Evolutionary conservation across 495 filamentous ascomycete species (phyloP).

Genomic region (Bacidia rubella): DNA sequence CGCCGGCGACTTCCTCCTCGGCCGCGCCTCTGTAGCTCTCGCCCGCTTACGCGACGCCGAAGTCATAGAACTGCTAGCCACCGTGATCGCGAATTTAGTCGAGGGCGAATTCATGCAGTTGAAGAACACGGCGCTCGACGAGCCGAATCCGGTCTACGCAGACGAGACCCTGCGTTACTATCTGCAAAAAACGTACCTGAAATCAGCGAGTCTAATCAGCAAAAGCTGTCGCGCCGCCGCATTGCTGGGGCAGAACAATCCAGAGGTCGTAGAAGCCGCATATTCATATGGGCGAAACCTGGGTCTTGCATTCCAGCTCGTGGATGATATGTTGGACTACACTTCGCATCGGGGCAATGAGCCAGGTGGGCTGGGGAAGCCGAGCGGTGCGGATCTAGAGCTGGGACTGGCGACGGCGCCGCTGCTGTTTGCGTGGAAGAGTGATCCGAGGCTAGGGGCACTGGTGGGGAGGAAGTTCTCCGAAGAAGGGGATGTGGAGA

Average conservation of each 20-base stretch:
- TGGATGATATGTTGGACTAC: slow-evolving; percentile 97
- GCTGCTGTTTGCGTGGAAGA: slow-evolving; percentile 90
- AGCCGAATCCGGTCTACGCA: slow-evolving; percentile 65
- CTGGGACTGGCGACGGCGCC: slow-evolving; percentile 93
- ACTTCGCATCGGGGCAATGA: slow-evolving; percentile 51
- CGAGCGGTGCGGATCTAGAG: slow-evolving; percentile 86
- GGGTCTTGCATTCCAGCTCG: slow-evolving; percentile 92
- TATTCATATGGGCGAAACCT: slow-evolving; percentile 87
- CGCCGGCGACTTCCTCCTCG: slow-evolving; percentile 87
- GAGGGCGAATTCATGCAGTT: slow-evolving; percentile 99
- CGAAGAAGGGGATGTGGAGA: slow-evolving; percentile 67
- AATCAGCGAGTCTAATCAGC: slow-evolving; percentile 87
- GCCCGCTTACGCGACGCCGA: slow-evolving; percentile 84
- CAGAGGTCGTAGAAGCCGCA: slow-evolving; percentile 73
- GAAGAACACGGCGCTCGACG: slow-evolving; percentile 85
- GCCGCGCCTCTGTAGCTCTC: slow-evolving; percentile 83
- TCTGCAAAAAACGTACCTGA: slow-evolving; percentile 97
- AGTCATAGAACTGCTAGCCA: slow-evolving; percentile 86
- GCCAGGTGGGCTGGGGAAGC: slow-evolving; percentile 72
- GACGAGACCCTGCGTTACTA: slow-evolving; percentile 86
- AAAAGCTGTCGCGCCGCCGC: slow-evolving; percentile 89
- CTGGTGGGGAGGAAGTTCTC: slow-evolving; percentile 87
- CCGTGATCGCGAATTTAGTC: slow-evolving; percentile 91
- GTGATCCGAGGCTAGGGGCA: slow-evolving; percentile 67
- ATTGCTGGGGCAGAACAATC: slow-evolving; percentile 62